phyloP scores from a whole-genome alignment of 129 eudicot genomes.

The Chrysanthemum makinoi region DNA sequence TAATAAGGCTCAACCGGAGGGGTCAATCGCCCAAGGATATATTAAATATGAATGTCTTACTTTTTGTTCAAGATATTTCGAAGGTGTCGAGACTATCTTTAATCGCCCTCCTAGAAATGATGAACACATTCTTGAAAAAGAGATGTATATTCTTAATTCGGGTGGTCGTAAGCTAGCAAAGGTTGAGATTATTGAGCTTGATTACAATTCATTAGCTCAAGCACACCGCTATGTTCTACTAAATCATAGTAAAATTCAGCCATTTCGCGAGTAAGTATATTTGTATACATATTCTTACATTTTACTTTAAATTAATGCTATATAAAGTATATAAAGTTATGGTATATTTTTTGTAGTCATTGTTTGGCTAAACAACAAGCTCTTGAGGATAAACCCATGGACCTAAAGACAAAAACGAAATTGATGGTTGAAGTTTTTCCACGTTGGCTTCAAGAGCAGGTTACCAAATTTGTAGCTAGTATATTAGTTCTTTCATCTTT shows the following conservation, averaged over 20 bases:
- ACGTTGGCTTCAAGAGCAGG: no score
- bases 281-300: no score
- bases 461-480: no score
- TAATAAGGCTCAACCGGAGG: not conserved
- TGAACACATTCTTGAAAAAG: not conserved
- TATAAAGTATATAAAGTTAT: no score
- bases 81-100: not conserved
- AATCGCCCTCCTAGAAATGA: not conserved
- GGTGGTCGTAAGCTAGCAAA: not conserved
- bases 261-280: not conserved
- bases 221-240: no score
- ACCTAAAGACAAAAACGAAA: not conserved
- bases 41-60: no score
- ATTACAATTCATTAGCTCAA: not conserved
- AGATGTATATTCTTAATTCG: not conserved
- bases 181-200: not conserved
- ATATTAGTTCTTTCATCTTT: no score
- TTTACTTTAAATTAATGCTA: not conserved
- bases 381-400: no score
- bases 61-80: not conserved
- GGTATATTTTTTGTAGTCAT: not conserved
- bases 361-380: not conserved
- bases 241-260: no score
- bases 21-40: no score
- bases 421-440: not conserved